Percentiles rank a stretch among this genome's conserved stretches.
phyloP scores from a whole-genome alignment of 2,329 filamentous ascomycete genomes.

The Daldinia sp. region DNA sequence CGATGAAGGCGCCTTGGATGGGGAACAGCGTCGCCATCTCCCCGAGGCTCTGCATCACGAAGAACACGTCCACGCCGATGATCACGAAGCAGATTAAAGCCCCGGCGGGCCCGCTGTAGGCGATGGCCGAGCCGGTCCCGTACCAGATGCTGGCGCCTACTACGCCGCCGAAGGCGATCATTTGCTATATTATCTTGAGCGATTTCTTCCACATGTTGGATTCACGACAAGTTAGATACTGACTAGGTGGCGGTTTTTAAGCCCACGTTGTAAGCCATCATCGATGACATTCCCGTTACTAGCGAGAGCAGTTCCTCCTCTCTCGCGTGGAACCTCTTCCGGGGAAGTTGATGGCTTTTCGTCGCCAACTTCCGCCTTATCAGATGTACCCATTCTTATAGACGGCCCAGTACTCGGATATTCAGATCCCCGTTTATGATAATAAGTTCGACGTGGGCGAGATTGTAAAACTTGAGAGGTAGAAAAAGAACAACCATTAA shows the following conservation, averaged over 20 bases:
- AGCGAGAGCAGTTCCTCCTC: constrained; percentile 27
- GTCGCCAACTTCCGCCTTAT: not conserved
- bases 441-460: too few species aligned
- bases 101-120: constrained; percentile 51
- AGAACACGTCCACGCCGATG: constrained; percentile 51
- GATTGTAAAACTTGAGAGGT: not conserved
- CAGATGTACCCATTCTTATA: not conserved
- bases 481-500: not conserved
- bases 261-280: constrained; percentile 47
- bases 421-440: not conserved
- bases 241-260: constrained; percentile 49
- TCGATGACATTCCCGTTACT: constrained; percentile 48
- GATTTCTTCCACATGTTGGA: not conserved
- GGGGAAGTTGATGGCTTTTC: constrained; percentile 1
- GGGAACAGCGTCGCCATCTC: constrained; percentile 68
- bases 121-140: constrained; percentile 49
- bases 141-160: constrained; percentile 50
- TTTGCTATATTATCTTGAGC: constrained; percentile 39
- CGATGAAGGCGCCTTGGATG: constrained; percentile 64
- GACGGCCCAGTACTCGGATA: not conserved
- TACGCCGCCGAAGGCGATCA: constrained; percentile 50
- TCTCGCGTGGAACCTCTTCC: not conserved
- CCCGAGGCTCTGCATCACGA: constrained; percentile 65
- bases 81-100: constrained; percentile 52
- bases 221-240: constrained; percentile 12